Evolutionary conservation across 257 asterid species (phyloP).

Genomic region (Nicotiana tabacum): DNA sequence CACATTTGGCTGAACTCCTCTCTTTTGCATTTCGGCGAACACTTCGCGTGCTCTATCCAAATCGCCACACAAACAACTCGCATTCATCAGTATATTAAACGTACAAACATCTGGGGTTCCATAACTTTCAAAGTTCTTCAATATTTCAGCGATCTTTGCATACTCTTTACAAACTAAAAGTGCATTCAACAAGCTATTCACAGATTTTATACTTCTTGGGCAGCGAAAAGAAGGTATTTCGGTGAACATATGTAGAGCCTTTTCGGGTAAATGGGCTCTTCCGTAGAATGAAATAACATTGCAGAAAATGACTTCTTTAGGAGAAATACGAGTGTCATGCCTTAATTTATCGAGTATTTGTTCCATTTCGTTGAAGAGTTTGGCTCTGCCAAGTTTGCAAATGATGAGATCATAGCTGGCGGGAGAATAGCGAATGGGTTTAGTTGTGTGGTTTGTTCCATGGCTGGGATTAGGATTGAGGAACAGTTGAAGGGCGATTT

Average conservation of each 20-base stretch:
- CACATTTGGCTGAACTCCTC: conserved; percentile 54
- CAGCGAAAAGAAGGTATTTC: conserved; percentile 57
- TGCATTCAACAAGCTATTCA: conserved; percentile 52
- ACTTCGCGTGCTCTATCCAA: conserved; percentile 36
- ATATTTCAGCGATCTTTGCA: conserved; percentile 39
- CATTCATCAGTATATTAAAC: conserved; percentile 54
- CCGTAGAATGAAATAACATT: conserved; percentile 55
- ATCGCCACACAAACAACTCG: conserved; percentile 33
- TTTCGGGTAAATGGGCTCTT: conserved; percentile 49
- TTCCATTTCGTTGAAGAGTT: conserved; percentile 66
- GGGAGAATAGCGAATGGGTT: conserved; percentile 60
- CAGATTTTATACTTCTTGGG: conserved; percentile 54
- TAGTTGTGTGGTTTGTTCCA: conserved; percentile 24
- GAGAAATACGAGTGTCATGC: conserved; percentile 39
- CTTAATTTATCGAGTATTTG: conserved; percentile 37
- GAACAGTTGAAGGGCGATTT: conserved; percentile 63
- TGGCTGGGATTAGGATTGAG: conserved; percentile 50
- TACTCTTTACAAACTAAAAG: conserved; percentile 46
- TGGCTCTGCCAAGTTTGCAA: conserved; percentile 72
- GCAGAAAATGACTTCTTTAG: conserved; percentile 62
- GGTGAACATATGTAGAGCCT: conserved; percentile 51
- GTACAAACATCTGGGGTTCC: conserved; percentile 57
- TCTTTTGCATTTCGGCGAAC: conserved; percentile 60
- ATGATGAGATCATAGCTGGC: conserved; percentile 76
- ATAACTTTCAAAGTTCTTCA: conserved; percentile 28